A percentile compares a stretch with the other conserved stretches of the same genome.
Conservation (phyloP, 2,329 filamentous ascomycete species). For the Neofusicoccum kwambonambiense region DNA sequence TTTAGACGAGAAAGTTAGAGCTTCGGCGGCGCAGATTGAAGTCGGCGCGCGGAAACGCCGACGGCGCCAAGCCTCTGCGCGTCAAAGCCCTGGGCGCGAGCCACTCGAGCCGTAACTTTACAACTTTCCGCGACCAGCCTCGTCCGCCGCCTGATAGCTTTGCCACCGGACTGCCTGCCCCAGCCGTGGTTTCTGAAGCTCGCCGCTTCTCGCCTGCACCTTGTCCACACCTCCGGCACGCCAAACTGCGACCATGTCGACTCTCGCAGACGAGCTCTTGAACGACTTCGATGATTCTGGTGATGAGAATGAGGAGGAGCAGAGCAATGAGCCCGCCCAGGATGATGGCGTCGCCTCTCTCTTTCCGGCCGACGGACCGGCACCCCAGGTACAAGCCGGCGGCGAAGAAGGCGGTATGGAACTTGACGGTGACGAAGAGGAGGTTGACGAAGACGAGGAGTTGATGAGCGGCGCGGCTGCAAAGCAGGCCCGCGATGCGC, state of each 20-base stretch:
- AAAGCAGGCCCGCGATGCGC: slow-evolving; percentile 46
- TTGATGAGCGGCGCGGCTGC: slow-evolving; percentile 48
- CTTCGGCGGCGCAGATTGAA: slow-evolving; percentile 3
- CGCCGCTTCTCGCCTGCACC: background rate
- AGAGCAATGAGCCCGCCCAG: slow-evolving; percentile 42
- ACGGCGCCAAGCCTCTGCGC: background rate
- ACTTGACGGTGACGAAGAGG: slow-evolving; percentile 61
- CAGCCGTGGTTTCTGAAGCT: background rate
- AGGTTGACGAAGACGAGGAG: slow-evolving; percentile 61
- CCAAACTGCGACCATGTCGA: slow-evolving; percentile 61
- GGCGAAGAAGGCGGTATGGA: slow-evolving; percentile 47
- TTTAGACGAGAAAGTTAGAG: slow-evolving; percentile 16
- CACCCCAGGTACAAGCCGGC: slow-evolving; percentile 22
- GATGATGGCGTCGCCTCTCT: slow-evolving; percentile 33
- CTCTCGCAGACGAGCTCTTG: slow-evolving; percentile 85
- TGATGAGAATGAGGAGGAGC: slow-evolving; percentile 68
- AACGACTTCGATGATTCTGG: slow-evolving; percentile 87
- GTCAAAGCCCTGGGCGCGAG: background rate
- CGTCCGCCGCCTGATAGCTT: background rate
- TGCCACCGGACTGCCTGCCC: background rate
- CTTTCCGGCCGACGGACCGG: slow-evolving; percentile 22
- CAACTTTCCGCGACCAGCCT: background rate
- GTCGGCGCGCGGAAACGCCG: slow-evolving; percentile 8
- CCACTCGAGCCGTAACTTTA: background rate
- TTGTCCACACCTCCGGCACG: no score